Conservation (phyloP, 1,139 yeast species). For the Geotrichum bryndzae region DNA sequence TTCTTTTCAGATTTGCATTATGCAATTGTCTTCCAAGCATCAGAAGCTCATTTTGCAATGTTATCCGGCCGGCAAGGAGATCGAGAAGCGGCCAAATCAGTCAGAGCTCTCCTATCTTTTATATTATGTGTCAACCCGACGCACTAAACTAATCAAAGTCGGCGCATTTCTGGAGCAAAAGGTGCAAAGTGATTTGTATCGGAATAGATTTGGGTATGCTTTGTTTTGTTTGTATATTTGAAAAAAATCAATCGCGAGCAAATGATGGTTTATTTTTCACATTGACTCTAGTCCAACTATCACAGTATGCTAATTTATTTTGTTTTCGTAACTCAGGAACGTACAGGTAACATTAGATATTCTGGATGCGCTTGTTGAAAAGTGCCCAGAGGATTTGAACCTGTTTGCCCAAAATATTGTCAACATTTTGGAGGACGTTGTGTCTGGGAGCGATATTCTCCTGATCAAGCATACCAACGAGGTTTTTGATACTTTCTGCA, state of each 20-base stretch:
- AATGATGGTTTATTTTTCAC: not conserved
- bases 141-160: conserved; percentile 84
- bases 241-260: not conserved
- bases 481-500: conserved; percentile 54
- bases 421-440: conserved; percentile 39
- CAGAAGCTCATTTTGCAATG: conserved; percentile 86
- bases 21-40: conserved; percentile 55
- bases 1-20: not conserved
- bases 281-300: not conserved
- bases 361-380: conserved; percentile 58
- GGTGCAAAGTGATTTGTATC: conserved; percentile 56
- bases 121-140: conserved; percentile 86
- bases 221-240: conserved; percentile 1
- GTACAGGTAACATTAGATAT: conserved; percentile 75
- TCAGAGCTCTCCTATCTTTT: conserved; percentile 83
- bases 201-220: conserved; percentile 53
- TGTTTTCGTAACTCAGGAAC: conserved; percentile 36
- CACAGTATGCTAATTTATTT: not conserved
- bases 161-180: conserved; percentile 61
- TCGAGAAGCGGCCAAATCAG: conserved; percentile 84
- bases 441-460: conserved; percentile 49
- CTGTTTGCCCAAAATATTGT: conserved; percentile 58
- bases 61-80: conserved; percentile 82
- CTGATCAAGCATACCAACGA: conserved; percentile 46
- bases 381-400: conserved; percentile 77